phyloP scores from a whole-genome alignment of 2,329 filamentous ascomycete genomes.

The Blumeriella jaapii region DNA sequence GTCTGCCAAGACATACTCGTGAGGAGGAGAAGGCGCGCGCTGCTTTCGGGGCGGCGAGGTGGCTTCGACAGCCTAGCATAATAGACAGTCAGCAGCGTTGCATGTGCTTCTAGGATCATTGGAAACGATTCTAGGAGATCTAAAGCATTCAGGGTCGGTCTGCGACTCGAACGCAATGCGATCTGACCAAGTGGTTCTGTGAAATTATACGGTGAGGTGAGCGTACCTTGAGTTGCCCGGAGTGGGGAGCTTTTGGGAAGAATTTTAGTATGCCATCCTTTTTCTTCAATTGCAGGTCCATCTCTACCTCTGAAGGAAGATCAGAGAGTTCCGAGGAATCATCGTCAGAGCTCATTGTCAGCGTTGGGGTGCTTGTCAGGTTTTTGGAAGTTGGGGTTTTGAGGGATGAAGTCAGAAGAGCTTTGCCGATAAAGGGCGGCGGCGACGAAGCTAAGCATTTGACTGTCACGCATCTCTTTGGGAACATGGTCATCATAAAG shows the following conservation, averaged over 20 bases:
- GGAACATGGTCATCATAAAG: background rate
- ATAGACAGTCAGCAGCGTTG: no score
- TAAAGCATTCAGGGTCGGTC: no score
- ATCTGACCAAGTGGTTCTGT: background rate
- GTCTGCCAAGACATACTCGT: constrained; percentile 82
- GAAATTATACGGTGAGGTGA: background rate
- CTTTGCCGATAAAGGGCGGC: constrained; percentile 18
- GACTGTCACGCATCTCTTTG: constrained; percentile 3
- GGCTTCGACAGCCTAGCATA: no score
- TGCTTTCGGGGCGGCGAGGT: constrained; percentile 58
- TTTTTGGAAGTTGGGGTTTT: constrained; percentile 4
- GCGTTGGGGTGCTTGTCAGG: constrained; percentile 8
- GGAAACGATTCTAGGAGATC: background rate
- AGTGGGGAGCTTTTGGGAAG: constrained; percentile 44
- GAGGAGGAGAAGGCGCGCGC: constrained; percentile 75
- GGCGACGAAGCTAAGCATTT: constrained; percentile 5
- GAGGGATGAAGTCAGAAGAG: constrained; percentile 16
- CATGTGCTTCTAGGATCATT: constrained; percentile 34
- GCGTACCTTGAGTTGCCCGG: constrained; percentile 26
- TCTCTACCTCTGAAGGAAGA: constrained; percentile 42
- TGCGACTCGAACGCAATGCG: no score
- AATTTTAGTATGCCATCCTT: constrained; percentile 55
- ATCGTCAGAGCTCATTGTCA: constrained; percentile 35
- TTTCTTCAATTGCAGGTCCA: constrained; percentile 37
- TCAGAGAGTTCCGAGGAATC: constrained; percentile 53